A percentile compares a stretch with the other conserved stretches of the same genome.
phyloP scores from a whole-genome alignment of 148 eudicot species.

The Silene latifolia region DNA sequence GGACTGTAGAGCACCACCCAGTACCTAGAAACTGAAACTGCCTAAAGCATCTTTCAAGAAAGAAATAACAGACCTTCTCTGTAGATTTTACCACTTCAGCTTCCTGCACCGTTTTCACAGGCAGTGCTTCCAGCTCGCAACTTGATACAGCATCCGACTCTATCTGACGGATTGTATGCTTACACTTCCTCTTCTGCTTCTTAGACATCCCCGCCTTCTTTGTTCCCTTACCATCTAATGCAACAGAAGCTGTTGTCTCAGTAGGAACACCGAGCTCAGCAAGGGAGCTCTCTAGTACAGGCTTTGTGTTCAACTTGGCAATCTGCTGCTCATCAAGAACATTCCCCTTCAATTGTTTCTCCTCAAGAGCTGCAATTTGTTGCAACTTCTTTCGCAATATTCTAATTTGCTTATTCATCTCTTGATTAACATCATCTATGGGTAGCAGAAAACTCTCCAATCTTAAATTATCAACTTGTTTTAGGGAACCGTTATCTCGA shows the following conservation, averaged over 20 bases:
- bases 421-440: conserved; percentile 41
- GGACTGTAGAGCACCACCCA: no score
- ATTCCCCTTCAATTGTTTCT: conserved; percentile 65
- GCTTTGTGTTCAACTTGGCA: conserved; percentile 68
- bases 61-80: conserved; percentile 44
- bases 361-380: conserved; percentile 96
- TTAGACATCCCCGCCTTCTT: conserved; percentile 54
- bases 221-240: conserved; percentile 43
- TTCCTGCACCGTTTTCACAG: conserved; percentile 33
- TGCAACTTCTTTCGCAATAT: conserved; percentile 81
- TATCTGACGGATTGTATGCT: conserved; percentile 36
- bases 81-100: conserved; percentile 28
- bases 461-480: conserved; percentile 38
- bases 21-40: no score
- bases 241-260: conserved; percentile 38
- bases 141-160: conserved; percentile 32
- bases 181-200: conserved; percentile 72
- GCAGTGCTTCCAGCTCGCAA: conserved; percentile 25
- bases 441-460: conserved; percentile 54
- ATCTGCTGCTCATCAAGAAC: conserved; percentile 86
- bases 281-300: conserved; percentile 62
- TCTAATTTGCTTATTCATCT: conserved; percentile 55
- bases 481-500: conserved; percentile 39
- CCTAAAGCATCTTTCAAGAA: not conserved
- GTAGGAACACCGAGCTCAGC: conserved; percentile 71